Evolutionary conservation across 768 basidiomycete species (phyloP).

Genomic region (Melanogaster broomeanus): DNA sequence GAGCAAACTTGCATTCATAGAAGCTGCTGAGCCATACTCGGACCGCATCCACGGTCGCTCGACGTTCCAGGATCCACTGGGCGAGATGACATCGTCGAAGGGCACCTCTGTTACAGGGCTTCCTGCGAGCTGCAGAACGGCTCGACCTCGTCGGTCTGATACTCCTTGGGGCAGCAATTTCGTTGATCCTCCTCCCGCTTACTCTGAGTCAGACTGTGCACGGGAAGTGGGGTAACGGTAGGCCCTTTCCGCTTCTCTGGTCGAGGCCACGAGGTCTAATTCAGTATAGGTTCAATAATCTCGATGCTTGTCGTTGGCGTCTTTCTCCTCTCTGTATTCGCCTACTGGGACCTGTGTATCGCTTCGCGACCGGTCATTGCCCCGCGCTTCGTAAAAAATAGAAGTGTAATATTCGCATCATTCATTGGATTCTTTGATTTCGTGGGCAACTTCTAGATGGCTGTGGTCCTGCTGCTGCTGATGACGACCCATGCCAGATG

Average conservation of each 20-base stretch:
- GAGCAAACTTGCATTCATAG: slow-evolving; percentile 36
- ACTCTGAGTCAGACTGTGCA: slow-evolving; percentile 45
- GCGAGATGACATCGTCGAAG: background rate
- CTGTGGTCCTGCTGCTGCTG: slow-evolving; percentile 1
- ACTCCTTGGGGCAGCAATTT: slow-evolving; percentile 49
- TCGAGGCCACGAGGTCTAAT: slow-evolving; percentile 4
- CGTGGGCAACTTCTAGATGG: slow-evolving; percentile 27
- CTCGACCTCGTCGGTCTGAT: slow-evolving; percentile 55
- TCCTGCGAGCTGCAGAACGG: slow-evolving; percentile 28
- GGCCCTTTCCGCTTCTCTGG: slow-evolving; percentile 11
- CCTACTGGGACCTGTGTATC: slow-evolving; percentile 49
- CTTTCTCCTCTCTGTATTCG: slow-evolving; percentile 43
- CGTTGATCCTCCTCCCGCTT: slow-evolving; percentile 57
- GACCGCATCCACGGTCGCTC: background rate
- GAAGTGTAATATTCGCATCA: slow-evolving; percentile 58
- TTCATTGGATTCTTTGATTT: slow-evolving; percentile 68
- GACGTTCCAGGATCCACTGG: background rate
- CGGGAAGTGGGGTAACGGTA: slow-evolving; percentile 48
- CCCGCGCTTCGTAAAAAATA: slow-evolving; percentile 56
- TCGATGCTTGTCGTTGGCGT: slow-evolving; percentile 52
- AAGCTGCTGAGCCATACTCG: background rate
- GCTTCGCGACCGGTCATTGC: slow-evolving; percentile 64
- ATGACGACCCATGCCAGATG: slow-evolving; percentile 36
- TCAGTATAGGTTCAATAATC: slow-evolving; percentile 46
- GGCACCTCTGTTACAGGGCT: slow-evolving; percentile 4